A percentile compares a stretch with the other conserved stretches of the same genome.
Evolutionary conservation across 371 early-diverging fungal genomes (phyloP).

Genomic region (Syncephalastrum racemosum): DNA sequence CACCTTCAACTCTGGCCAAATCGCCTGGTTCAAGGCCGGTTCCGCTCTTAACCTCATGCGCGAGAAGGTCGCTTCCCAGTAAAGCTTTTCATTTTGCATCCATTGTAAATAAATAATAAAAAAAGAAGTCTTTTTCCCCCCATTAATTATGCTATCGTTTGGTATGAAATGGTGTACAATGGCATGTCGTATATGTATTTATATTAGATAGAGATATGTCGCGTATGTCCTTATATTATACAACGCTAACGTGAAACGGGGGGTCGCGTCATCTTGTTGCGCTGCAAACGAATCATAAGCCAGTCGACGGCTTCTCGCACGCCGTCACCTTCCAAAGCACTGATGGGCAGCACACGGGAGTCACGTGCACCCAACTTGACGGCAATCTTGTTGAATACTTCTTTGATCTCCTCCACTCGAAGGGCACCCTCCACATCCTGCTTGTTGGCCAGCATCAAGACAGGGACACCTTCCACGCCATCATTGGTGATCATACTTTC

Average conservation of each 20-base stretch:
- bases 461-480: slow-evolving; percentile 83
- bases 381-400: slow-evolving; percentile 89
- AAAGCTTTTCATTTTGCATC: slow-evolving; percentile 1
- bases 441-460: slow-evolving; percentile 94
- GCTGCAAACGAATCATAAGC: slow-evolving; percentile 74
- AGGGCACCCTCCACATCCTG: slow-evolving; percentile 79
- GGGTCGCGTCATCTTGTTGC: slow-evolving; percentile 78
- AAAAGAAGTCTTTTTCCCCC: slow-evolving; percentile 3
- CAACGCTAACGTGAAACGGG: slow-evolving; percentile 59
- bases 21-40: slow-evolving; percentile 97
- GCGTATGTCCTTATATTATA: too few species aligned
- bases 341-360: slow-evolving; percentile 68
- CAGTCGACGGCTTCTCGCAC: slow-evolving; percentile 88
- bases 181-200: too few species aligned
- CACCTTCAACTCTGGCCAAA: slow-evolving; percentile 90
- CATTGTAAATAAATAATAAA: slow-evolving; percentile 4
- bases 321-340: slow-evolving; percentile 82
- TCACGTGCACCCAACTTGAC: slow-evolving; percentile 76
- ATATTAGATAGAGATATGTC: too few species aligned
- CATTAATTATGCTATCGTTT: too few species aligned
- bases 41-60: slow-evolving; percentile 87
- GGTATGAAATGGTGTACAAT: too few species aligned
- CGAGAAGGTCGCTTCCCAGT: slow-evolving; percentile 23
- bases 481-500: slow-evolving; percentile 76
- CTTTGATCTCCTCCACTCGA: slow-evolving; percentile 85